Evolutionary conservation across 805 yeast species (phyloP), one percentile per base, ranked within the genome.

Genomic region (Grigorovia transvaalensis): DNA sequence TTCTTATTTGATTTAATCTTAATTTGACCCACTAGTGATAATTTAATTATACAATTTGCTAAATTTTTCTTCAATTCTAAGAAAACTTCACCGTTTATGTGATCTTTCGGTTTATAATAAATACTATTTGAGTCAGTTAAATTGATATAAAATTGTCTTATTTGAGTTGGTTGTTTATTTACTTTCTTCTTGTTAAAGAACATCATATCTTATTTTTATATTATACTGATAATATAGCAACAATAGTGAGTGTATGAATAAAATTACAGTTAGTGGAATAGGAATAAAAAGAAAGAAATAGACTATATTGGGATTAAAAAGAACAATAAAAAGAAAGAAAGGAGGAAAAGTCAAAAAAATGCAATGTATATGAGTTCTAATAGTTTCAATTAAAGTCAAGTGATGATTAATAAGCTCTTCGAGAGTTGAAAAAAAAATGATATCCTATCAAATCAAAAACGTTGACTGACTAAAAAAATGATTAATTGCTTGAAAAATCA

Each of bases 91-190:
- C 95, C 95, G 1, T 74, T 67, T 2, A 87, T 76, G 56, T 75
- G 76, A 50, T 88, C 96, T 15, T 91, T 93, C 0, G 96, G 96
- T n/a, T 73, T 70, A 79, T 84, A 88, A 38, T 38, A 38, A 4
- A 77, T 70, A 57, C 79, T 78, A 65, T 87, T 95, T 1, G 95
- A 90, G 51, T 83, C 82, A 55, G 82, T 84, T 46, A 88, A 71
- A 46, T 74, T 73, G 47, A 88, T 81, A 65, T 81, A 44, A 33
- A 53, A 51, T 35, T 51, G 53, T 20, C 52, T 30, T 2, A 53
- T 9, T 13, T 38, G 42, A 12, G 42, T 13, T 38, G 42, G 42
- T 15, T 38, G n/a, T 15, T 38, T 38, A 38, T 38, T 38, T 38
- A n/a, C 8, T 15, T 38, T 38, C 17, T 38, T 38, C 42, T 15